Evolutionary conservation across 208 protist genomes (phyloP), one percentile per base, ranked within the genome.

Genomic region (Crithidia sp.): DNA sequence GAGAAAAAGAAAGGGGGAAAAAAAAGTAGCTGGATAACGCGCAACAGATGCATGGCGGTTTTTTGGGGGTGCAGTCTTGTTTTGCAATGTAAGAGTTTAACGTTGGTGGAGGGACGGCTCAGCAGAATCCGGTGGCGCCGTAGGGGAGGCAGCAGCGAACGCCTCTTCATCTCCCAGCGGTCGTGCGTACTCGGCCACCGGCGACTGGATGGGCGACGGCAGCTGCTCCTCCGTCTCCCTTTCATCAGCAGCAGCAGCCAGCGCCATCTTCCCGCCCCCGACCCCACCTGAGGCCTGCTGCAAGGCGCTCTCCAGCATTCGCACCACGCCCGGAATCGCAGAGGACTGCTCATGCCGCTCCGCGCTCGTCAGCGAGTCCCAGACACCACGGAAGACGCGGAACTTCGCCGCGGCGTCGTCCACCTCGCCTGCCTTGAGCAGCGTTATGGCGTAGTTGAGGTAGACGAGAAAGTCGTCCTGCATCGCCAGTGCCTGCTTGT

Each of bases 361-460:
- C 73, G 81, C 74, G n/a, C 69, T 59, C 2, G 61, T 71, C 7
- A 83, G 61, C 10, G 36, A 8, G 36, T 82, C 54, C 86, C 88
- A 95, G 3, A 85, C 58, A 2, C 37, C 68, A 19, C 82, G 72
- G 41, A 95, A 92, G 10, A 66, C 37, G 36, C 70, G 71, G 40
- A 93, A 86, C 58, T 96, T 87, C 45, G 47, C 49, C 43, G 28
- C 68, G 44, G 89, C 82, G 45, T 92, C 79, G 50, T 56, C 77
- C 17, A 66, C 45, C 14, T 72, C 58, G 28, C 82, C 80, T 62
- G 85, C 82, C 69, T 96, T 94, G 47, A 82, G 81, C 16, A 97
- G 76, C 58, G 90, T 98, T 43, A 98, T 87, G 17, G 90, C 92
- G 65, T 96, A 99, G 79, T 99, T 98, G 14, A 98, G 80, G 17